A percentile compares a stretch with the other conserved stretches of the same genome.
phyloP scores from a whole-genome alignment of 306 rosid genomes.

The Corylus avellana region DNA sequence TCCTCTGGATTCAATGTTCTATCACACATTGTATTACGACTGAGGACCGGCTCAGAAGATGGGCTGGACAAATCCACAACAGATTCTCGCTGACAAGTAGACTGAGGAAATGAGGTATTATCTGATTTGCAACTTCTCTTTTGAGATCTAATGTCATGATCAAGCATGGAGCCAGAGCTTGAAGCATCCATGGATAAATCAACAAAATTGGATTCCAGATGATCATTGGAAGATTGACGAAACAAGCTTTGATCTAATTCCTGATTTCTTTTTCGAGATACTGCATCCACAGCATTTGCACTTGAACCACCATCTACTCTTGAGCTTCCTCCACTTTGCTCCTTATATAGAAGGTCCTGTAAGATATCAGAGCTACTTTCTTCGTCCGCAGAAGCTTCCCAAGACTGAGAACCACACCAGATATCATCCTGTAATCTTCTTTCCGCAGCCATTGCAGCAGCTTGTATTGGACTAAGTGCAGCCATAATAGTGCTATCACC shows the following conservation, averaged over 20 bases:
- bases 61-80: slow-evolving; percentile 34
- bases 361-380: slow-evolving; percentile 41
- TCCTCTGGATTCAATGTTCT: slow-evolving; percentile 36
- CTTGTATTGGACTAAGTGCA: slow-evolving; percentile 86
- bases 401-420: slow-evolving; percentile 86
- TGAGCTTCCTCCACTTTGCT: slow-evolving; percentile 40
- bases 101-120: slow-evolving; percentile 29
- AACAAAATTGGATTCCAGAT: slow-evolving; percentile 33
- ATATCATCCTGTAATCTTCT: slow-evolving; percentile 91
- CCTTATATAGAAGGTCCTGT: slow-evolving; percentile 34
- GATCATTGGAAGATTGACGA: slow-evolving; percentile 31
- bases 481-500: slow-evolving; percentile 76
- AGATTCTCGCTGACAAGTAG: slow-evolving; percentile 34
- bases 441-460: slow-evolving; percentile 99
- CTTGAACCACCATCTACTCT: slow-evolving; percentile 18
- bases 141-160: slow-evolving; percentile 28
- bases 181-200: slow-evolving; percentile 45
- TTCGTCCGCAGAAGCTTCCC: slow-evolving; percentile 46
- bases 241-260: slow-evolving; percentile 31
- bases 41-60: slow-evolving; percentile 28
- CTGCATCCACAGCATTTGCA: slow-evolving; percentile 22
- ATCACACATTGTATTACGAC: slow-evolving; percentile 3
- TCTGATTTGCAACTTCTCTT: slow-evolving; percentile 31
- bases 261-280: slow-evolving; percentile 55
- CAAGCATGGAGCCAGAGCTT: slow-evolving; percentile 19